Base-by-base conservation (phyloP, 1,139 yeast species). In the Zygoascus sp. region DNA sequence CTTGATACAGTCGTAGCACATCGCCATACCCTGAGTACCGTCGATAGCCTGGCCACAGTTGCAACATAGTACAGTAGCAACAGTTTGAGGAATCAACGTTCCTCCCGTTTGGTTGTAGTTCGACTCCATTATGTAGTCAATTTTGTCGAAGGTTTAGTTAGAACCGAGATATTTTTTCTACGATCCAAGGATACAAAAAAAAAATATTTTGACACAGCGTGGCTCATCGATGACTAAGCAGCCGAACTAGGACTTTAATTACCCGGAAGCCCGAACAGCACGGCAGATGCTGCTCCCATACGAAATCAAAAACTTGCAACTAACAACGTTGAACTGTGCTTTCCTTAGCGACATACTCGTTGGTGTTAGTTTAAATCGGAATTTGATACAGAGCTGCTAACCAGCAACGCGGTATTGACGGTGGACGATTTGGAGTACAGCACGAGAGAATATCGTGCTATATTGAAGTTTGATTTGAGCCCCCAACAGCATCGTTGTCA, bases 21-120 rank as follows among this genome's bases (percentile, higher is more conserved):
- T 89, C 25, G 89, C 96, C 54, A 90, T 73, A 25, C 98, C 97
- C 41, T 55, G 74, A 27, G 96, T 86, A 40, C 97, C 97, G 64
- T 92, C 97, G 80, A 94, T 87, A 43, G 98, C 97, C 49, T 86
- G 87, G 68, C 98, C 97, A 83, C 99, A 92, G 82, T 87, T 88
- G 70, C 96, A 89, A 74, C 99, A 92, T 52, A 92, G 77, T 52
- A 94, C 95, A 1, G 97, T 92, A 28, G 61, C 58, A 11, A 55
- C 52, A 15, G 54, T 49, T 27, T 53, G 53, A 27, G 49, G 44
- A 25, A 49, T 36, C 35, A 49, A 20, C 17, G 49, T 46, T 32
- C 50, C 45, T 30, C 41, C 46, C 28, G 43, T 35, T 21, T 35
- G 39, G 25, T n/a, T 35, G 39, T 35, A 35, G 2, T 25, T 25